Base-by-base conservation (phyloP, 495 filamentous ascomycete genomes). In the Copromyces sp. region DNA sequence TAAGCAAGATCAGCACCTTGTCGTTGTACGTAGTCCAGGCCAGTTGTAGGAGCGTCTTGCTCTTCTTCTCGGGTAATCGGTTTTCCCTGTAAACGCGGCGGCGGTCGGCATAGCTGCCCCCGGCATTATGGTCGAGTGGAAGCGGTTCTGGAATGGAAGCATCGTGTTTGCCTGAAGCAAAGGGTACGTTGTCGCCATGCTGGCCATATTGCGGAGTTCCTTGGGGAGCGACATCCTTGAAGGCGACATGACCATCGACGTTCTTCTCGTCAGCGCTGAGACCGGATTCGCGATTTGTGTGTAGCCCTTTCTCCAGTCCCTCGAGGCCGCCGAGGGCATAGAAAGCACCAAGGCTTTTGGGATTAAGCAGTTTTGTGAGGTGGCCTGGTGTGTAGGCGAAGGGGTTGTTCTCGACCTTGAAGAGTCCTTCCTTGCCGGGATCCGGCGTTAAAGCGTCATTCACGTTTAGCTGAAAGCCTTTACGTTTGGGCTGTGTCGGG, bases 1-100 rank as follows among this genome's bases (percentile, higher is more conserved):
- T 91, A 70, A 94, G 81, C 39, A 93, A 81, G 35, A 95, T 92
- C 70, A 96, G 83, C 37, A 96, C 90, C 74, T 93, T 93, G 81
- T 96, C 93, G 75, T 95, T 93, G 80, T 93, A 94, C 14, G 92
- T 92, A 74, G 90, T 90, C 93, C 93, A 96, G 69, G 94, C 89
- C 37, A 95, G 77, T 73, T 90, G 84, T 75, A 91, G 84, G 70
- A 96, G 87, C 44, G 85, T 88, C 70, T 92, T 91, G 65, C 88
- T 87, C 77, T 94, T 91, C 80, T 93, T 91, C 75, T 87, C 87
- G 0, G 93, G 93, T 40, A 96, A 78, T 71, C 87, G 80, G 75
- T 96, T 96, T 75, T 92, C 88, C 68, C 85, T 74, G 73, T 83
- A 96, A 35, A 94, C 81, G 39, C 90, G 85, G 75, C 89, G 89